Conservation (phyloP, 257 asterid species). For the Rubia yunnanensis region DNA sequence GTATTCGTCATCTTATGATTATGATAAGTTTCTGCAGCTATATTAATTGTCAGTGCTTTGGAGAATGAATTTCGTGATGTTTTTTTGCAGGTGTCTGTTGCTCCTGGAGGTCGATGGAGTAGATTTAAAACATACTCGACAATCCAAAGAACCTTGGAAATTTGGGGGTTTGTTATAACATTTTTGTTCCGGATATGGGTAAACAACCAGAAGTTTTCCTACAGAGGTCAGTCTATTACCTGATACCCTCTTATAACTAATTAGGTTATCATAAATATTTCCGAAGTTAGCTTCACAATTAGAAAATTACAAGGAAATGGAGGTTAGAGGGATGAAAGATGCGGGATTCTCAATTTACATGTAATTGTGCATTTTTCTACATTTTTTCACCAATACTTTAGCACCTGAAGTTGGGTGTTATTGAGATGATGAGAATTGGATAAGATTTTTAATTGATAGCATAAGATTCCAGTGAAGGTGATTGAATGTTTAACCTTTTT, state of each 20-base stretch:
- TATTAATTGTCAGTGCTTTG: background rate
- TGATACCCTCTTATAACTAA: background rate
- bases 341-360: background rate
- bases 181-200: slow-evolving; percentile 81
- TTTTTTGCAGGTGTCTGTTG: slow-evolving; percentile 68
- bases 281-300: background rate
- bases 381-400: background rate
- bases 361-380: background rate
- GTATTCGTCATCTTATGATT: background rate
- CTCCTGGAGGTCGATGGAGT: slow-evolving; percentile 98
- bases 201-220: slow-evolving; percentile 74
- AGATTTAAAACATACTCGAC: slow-evolving; percentile 92
- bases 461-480: background rate
- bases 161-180: slow-evolving; percentile 89
- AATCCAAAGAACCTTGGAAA: slow-evolving; percentile 86
- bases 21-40: background rate
- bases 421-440: background rate
- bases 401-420: background rate
- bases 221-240: slow-evolving; percentile 53
- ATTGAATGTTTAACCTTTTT: too few species aligned
- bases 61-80: background rate
- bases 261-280: background rate
- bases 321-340: background rate
- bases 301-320: background rate
- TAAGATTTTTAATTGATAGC: background rate